A percentile compares a stretch with the other conserved stretches of the same genome.
These are phyloP conservation scores for Pseudoscleropodium purum DNA, from an alignment of 225 moss, liverwort and hornwort genomes.

Conservation along the genomic window DNA sequence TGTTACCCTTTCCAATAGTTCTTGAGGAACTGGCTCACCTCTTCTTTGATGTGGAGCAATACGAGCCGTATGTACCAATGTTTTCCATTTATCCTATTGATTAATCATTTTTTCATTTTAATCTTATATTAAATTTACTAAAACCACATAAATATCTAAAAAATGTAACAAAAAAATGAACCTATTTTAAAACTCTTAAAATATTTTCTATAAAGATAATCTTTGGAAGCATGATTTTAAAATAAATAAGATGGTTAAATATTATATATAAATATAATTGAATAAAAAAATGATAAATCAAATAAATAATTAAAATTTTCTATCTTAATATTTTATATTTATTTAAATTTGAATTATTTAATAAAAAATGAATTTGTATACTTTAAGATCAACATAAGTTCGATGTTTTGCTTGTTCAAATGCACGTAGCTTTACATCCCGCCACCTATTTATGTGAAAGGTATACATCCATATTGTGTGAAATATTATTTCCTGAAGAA, in stretches of 20 bases:
- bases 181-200: background rate
- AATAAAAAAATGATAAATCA: too few relatives aligned
- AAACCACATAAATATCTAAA: too few relatives aligned
- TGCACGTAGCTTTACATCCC: constrained; percentile 80
- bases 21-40: constrained; percentile 43
- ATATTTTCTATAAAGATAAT: too few relatives aligned
- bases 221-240: background rate
- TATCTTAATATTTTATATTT: background rate
- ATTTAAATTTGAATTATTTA: background rate
- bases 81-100: constrained; percentile 47
- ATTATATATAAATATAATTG: background rate
- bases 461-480: background rate
- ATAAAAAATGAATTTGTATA: background rate
- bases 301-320: background rate
- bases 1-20: constrained; percentile 39
- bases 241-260: background rate
- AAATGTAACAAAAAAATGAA: too few relatives aligned
- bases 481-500: background rate
- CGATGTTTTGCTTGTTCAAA: constrained; percentile 98
- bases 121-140: too few relatives aligned
- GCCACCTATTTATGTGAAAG: constrained; percentile 42
- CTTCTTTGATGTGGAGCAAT: constrained; percentile 49
- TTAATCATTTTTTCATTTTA: background rate
- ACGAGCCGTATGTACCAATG: constrained; percentile 35
- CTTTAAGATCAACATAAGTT: constrained; percentile 95